Conservation (phyloP, 768 basidiomycete species). For the Mycena capillaripes region DNA sequence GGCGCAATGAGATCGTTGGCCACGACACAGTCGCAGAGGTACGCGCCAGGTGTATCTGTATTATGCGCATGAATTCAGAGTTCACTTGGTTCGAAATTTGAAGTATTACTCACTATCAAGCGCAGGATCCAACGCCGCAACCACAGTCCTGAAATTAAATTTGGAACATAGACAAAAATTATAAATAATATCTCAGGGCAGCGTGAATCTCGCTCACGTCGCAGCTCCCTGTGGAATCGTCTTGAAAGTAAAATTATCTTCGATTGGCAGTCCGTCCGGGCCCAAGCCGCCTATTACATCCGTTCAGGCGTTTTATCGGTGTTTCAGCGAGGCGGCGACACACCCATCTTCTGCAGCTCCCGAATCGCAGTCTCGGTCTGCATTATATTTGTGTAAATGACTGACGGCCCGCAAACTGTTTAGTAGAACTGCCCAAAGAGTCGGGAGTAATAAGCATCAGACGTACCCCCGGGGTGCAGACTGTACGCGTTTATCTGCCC, state of each 20-base stretch:
- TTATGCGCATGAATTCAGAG: too few relatives aligned
- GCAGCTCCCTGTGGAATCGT: conserved; percentile 23
- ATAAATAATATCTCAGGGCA: too few relatives aligned
- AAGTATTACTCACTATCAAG: conserved; percentile 10
- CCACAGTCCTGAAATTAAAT: conserved; percentile 8
- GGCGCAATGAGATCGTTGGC: not conserved
- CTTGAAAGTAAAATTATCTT: not conserved
- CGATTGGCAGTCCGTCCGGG: conserved; percentile 8
- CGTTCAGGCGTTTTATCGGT: too few relatives aligned
- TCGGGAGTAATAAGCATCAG: too few relatives aligned
- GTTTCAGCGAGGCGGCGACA: too few relatives aligned
- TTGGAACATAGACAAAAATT: too few relatives aligned
- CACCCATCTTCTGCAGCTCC: too few relatives aligned
- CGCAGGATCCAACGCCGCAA: conserved; percentile 27
- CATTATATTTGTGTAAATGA: too few relatives aligned
- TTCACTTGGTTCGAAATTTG: not conserved
- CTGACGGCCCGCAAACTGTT: too few relatives aligned
- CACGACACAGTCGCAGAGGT: conserved; percentile 2
- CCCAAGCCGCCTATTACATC: conserved; percentile 8
- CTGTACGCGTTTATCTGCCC: conserved; percentile 21
- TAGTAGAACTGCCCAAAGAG: too few relatives aligned
- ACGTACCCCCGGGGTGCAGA: conserved; percentile 14
- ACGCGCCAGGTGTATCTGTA: conserved; percentile 14
- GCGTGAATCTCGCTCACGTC: conserved; percentile 26
- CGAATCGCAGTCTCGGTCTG: too few relatives aligned